Conservation (phyloP, 345 rosid species). For the Bruguiera parviflora region DNA sequence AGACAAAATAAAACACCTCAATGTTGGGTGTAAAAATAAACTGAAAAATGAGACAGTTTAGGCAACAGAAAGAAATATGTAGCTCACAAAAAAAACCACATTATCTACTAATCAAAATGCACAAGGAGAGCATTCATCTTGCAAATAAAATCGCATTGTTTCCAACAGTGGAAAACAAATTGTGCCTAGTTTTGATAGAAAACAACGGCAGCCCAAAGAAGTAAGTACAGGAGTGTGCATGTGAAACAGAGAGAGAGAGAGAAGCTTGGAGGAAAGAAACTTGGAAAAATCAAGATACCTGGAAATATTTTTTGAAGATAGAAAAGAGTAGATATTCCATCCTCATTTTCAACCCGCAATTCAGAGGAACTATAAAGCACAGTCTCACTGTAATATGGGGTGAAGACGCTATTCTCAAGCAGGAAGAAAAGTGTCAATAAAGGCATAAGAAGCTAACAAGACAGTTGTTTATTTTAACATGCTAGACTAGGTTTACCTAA, state of each 20-base stretch:
- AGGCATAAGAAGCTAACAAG: conserved; percentile 5
- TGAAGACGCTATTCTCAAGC: conserved; percentile 69
- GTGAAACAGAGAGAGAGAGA: too few species aligned
- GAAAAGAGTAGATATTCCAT: conserved; percentile 94
- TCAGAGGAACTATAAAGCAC: conserved; percentile 91
- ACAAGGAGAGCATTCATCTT: too few species aligned
- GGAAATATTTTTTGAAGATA: conserved; percentile 99
- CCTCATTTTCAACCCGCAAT: conserved; percentile 89
- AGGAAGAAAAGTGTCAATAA: conserved; percentile 10
- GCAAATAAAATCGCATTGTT: too few species aligned
- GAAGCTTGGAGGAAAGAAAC: background rate
- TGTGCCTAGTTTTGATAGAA: too few species aligned
- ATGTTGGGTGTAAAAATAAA: background rate
- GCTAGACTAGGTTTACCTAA: conserved; percentile 44
- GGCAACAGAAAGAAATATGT: too few species aligned
- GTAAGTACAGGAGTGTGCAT: too few species aligned
- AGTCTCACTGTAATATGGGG: conserved; percentile 99
- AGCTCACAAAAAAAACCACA: too few species aligned
- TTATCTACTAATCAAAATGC: too few species aligned
- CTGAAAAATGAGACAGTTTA: too few species aligned
- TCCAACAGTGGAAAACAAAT: too few species aligned
- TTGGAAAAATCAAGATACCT: conserved; percentile 42
- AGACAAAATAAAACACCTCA: background rate
- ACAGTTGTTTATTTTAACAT: conserved; percentile 7
- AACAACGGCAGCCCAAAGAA: too few species aligned